phyloP scores from a whole-genome alignment of 257 asterid species.

The Eucommia ulmoides region DNA sequence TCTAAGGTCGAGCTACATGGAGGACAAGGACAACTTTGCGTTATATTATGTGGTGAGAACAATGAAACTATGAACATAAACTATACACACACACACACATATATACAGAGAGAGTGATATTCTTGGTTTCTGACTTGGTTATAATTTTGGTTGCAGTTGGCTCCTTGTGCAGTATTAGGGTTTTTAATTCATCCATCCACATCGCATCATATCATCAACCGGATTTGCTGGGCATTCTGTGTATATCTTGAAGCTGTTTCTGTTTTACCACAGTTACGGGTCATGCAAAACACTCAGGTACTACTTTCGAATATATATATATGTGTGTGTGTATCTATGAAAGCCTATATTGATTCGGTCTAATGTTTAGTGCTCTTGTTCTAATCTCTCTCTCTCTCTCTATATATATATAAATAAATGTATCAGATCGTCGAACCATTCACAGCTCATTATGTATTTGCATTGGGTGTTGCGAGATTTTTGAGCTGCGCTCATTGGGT shows the following conservation, averaged over 20 bases:
- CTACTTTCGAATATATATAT: not conserved
- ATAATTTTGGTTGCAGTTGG: constrained; percentile 26
- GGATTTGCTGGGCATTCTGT: constrained; percentile 69
- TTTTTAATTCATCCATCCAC: constrained; percentile 56
- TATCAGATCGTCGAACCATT: constrained; percentile 72
- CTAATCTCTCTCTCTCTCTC: constrained; percentile 2
- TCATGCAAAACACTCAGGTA: constrained; percentile 73
- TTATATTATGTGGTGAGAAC: constrained; percentile 67
- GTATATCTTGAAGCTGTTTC: constrained; percentile 76
- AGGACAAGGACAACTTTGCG: constrained; percentile 67
- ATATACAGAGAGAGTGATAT: not conserved
- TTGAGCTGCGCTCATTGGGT: constrained; percentile 81
- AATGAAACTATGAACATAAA: not conserved
- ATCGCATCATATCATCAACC: constrained; percentile 44
- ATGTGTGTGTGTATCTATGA: not conserved
- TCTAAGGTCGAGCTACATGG: constrained; percentile 78
- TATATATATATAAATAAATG: not conserved
- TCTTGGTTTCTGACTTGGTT: not conserved
- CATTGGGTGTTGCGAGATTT: constrained; percentile 74
- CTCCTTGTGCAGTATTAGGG: constrained; percentile 57
- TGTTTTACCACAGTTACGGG: constrained; percentile 58
- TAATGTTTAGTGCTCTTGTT: not conserved
- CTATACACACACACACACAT: not conserved
- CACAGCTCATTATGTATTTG: constrained; percentile 71
- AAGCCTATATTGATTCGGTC: constrained; percentile 8